Evolutionary conservation across 495 filamentous ascomycete species (phyloP).

Genomic region (Penicillium angulare): DNA sequence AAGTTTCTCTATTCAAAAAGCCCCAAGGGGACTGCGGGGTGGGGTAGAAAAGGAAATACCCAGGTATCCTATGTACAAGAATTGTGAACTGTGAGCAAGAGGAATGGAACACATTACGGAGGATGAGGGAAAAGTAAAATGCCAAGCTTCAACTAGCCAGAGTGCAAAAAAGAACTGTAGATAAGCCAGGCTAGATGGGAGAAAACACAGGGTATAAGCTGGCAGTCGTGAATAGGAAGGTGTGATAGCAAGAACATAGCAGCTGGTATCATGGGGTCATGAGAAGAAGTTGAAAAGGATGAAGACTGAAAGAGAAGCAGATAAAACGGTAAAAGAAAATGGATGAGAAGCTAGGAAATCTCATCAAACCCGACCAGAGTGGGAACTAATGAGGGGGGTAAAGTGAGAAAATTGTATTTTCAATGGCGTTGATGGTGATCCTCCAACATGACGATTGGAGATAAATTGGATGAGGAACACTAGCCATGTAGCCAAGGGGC

Average conservation of each 20-base stretch:
- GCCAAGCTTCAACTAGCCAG: neutral
- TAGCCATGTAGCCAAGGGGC: too few species aligned
- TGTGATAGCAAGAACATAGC: conserved; percentile 7
- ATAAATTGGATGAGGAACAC: too few species aligned
- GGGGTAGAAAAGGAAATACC: neutral
- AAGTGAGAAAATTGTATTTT: too few species aligned
- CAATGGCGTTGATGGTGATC: too few species aligned
- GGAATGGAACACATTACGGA: neutral
- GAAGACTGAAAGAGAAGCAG: neutral
- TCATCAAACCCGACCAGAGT: too few species aligned
- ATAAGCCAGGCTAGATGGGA: neutral
- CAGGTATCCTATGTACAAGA: neutral
- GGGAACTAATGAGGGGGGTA: too few species aligned
- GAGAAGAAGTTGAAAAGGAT: neutral
- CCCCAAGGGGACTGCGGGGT: neutral
- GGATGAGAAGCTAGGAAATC: too few species aligned
- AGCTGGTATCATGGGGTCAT: conserved; percentile 23
- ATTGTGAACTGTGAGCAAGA: too few species aligned
- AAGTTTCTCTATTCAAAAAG: neutral
- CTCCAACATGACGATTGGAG: too few species aligned
- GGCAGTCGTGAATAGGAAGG: neutral
- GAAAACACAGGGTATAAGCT: conserved; percentile 22
- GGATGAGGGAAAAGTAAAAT: neutral
- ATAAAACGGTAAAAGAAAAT: neutral
- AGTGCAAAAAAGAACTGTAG: neutral